Base-by-base conservation (phyloP, 257 asterid species). In the Ehretia macrophylla region DNA sequence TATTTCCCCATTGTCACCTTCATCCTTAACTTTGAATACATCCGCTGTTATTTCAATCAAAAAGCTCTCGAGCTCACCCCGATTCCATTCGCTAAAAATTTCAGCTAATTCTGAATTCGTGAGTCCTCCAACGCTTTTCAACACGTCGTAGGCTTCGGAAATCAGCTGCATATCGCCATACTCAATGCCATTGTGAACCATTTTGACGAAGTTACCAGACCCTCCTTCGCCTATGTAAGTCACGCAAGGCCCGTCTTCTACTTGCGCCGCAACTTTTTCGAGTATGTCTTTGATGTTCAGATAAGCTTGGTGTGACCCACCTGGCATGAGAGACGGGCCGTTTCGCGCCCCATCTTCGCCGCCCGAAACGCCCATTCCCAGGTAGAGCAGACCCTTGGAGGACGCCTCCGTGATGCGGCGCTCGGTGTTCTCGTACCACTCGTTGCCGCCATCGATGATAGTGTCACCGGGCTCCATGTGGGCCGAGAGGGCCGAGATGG, bases 361-460 rank as follows among this genome's bases (percentile, higher is more conserved):
- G 8, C 98, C 98, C 8, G 98, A 90, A 19, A 90, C 98, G 0
- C 98, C 98, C 95, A 87, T 90, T 8, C 98, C 98, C 4, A 90
- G 55, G 57, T 90, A 90, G 12, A 90, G 82, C 27, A 90, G 69
- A 4, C 96, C 96, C 4, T 58, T 75, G 0, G 63, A 58, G 0
- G 70, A 18, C 3, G 95, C 88, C 14, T 81, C 94, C 4, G 59
- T 42, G 40, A 83, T 78, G 5, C 97, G 72, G 9, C 97, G 73
- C 61, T 90, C 96, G 14, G 97, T 90, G 68, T 90, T 90, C 61
- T 90, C 95, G 37, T 90, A 90, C 97, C 97, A 90, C 85, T 90
- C 97, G 49, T 90, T 90, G 0, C 97, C 97, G 0, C 96, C 95
- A 63, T 90, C 97, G 55, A 90, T 79, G 64, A 90, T 87, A 53